Evolutionary conservation across 352 stramenopile species (phyloP).

Genomic region (Blastocystis sp.): DNA sequence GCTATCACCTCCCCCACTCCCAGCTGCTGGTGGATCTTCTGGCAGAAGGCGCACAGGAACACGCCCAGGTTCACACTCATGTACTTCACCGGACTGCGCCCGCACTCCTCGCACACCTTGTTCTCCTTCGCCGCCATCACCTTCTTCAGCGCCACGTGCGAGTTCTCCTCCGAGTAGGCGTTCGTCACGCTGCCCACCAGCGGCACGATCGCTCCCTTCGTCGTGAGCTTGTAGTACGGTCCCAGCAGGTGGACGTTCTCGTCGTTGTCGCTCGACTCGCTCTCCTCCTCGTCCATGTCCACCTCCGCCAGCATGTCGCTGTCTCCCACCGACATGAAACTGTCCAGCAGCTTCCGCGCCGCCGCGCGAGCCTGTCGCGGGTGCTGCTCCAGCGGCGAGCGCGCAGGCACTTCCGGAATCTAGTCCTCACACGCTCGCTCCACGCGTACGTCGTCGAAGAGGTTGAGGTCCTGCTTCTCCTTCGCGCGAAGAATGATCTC

Average conservation of each 20-base stretch:
- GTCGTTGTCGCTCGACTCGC: conserved; percentile 42
- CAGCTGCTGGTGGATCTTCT: conserved; percentile 43
- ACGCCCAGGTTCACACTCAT: conserved; percentile 68
- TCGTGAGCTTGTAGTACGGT: conserved; percentile 54
- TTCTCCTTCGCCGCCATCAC: conserved; percentile 60
- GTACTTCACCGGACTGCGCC: conserved; percentile 13
- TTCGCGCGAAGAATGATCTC: conserved; percentile 52
- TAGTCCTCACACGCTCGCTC: background rate
- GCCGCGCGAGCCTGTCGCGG: conserved; percentile 24
- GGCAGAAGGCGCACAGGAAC: conserved; percentile 54
- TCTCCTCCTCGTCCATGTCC: conserved; percentile 61
- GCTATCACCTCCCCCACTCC: background rate
- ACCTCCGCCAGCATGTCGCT: conserved; percentile 11
- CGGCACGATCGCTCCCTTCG: conserved; percentile 39
- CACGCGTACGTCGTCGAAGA: conserved; percentile 31
- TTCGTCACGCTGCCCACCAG: conserved; percentile 19
- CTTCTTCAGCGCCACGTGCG: conserved; percentile 27
- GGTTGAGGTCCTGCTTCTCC: conserved; percentile 13
- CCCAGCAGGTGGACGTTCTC: conserved; percentile 42
- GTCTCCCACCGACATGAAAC: conserved; percentile 30
- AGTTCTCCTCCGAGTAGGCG: conserved; percentile 12
- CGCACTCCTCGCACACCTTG: conserved; percentile 55
- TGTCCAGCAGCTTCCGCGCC: conserved; percentile 38
- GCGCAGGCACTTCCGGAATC: conserved; percentile 35
- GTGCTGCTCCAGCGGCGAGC: conserved; percentile 23